Percentiles rank a stretch among this genome's conserved stretches.
Conservation (phyloP, 345 rosid species). For the Kernera saxatilis region DNA sequence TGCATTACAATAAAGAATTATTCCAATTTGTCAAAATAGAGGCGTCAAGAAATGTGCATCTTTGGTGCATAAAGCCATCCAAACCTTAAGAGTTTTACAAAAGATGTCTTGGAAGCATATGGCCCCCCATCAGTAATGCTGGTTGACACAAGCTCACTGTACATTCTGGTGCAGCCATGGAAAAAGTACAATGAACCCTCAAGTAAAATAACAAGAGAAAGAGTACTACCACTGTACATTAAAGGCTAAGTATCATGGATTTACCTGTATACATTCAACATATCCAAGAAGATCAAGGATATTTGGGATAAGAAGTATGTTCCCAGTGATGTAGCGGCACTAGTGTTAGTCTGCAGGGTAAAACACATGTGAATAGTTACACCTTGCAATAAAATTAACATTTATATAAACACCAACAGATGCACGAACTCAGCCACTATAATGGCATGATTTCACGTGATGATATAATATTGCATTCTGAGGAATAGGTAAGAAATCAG, state of each 20-base stretch:
- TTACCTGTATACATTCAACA: slow-evolving; percentile 98
- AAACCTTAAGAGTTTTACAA: slow-evolving; percentile 87
- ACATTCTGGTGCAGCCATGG: slow-evolving; percentile 69
- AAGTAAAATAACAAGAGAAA: slow-evolving; percentile 1
- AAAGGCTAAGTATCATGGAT: background rate
- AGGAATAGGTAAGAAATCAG: background rate
- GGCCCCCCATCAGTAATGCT: slow-evolving; percentile 95
- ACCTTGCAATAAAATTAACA: background rate
- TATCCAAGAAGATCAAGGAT: slow-evolving; percentile 87
- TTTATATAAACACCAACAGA: slow-evolving; percentile 9
- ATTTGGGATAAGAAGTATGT: slow-evolving; percentile 86
- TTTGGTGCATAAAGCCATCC: slow-evolving; percentile 15
- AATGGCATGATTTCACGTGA: background rate
- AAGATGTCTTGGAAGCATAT: slow-evolving; percentile 79
- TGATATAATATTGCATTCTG: background rate
- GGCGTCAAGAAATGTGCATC: background rate
- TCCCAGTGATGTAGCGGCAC: slow-evolving; percentile 92
- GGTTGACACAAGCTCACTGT: slow-evolving; percentile 96
- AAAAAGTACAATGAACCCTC: background rate
- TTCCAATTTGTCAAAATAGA: slow-evolving; percentile 8
- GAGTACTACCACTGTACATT: background rate
- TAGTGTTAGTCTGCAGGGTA: slow-evolving; percentile 86
- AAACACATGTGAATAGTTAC: slow-evolving; percentile 7
- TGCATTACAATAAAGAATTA: slow-evolving; percentile 4
- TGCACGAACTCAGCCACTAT: slow-evolving; percentile 1